Base-by-base conservation (phyloP, 2,329 filamentous ascomycete genomes). In the Xylaria sp. region DNA sequence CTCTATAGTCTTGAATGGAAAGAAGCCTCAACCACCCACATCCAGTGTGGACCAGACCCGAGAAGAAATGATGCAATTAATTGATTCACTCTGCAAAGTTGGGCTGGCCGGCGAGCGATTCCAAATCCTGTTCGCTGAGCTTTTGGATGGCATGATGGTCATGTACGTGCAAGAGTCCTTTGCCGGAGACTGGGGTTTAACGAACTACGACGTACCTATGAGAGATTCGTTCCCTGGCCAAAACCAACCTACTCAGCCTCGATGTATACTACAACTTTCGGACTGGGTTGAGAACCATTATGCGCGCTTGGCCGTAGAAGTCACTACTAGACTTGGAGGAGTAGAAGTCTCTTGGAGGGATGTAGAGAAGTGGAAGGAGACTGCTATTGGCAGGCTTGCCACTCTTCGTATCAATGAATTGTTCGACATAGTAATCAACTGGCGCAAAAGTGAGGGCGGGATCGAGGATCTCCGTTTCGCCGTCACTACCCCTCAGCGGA, bases 371-470 rank as follows among this genome's bases (percentile, higher is more conserved):
- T 93, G 90, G 86, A 90, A 90, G 74, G 87, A 91, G 45, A 89
- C 91, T 72, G 90, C 90, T 17, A 78, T 92, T 50, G 87, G 86
- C 2, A 86, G 90, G 50, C 83, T 95, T 17, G 92, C 91, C 2
- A 85, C 87, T 20, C 82, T 92, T 54, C 86, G 92, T 49, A 92
- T 91, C 51, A 83, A 86, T 7, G 89, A 93, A 74, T 82, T 96
- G 10, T 95, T 94, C 73, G 91, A 94, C 74, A 94, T 95, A 74
- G 89, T 94, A 51, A 84, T 92, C 64, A 84, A 86, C 63, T 96
- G 92, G 92, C 91, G 92, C 3, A 79, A 85, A 39, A 93, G 90
- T 71, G 84, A 86, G 61, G 89, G 90, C 2, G 93, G 90, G 0
- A 84, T 96, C 2, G 86, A 92, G 33, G 93, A 96, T 74, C 86